Conservation (phyloP, 306 rosid genomes). For the Prunus persica region Prunus_persica_NCBIv2 NC_034010.1:27880001-27880500, state of each 20-base stretch:
- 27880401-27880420: background rate
- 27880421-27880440: constrained; percentile 31
- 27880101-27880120: constrained; percentile 5
- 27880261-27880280: background rate
- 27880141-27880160: background rate
- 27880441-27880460: constrained; percentile 43
- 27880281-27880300: background rate
- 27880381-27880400: background rate
- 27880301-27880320: background rate
- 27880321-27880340: background rate
- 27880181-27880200: background rate
- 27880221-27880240: background rate
- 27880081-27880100: constrained; percentile 25
- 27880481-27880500: constrained; percentile 15
- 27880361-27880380: no score
- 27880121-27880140: background rate
- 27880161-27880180: background rate
- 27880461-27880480: background rate
- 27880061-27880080: constrained; percentile 35
- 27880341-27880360: background rate
- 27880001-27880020: background rate
- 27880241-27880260: no score
- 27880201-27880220: constrained; percentile 2
- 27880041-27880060: background rate
- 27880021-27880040: no score